Conservation (phyloP, 352 stramenopile species). For the Bremia lactucae region DNA sequence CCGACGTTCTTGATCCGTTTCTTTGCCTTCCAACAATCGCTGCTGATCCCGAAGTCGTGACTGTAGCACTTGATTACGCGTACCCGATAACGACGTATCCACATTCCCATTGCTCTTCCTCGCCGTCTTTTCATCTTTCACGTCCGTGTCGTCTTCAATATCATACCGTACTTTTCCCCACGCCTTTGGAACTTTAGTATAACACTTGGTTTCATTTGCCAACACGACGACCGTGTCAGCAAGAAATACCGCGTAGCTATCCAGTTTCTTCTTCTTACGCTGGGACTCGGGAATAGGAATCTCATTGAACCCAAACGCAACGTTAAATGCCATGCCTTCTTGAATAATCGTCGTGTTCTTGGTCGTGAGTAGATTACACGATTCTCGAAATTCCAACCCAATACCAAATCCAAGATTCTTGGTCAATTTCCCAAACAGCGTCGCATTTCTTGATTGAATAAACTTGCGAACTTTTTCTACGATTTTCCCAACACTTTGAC, state of each 20-base stretch:
- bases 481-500: slow-evolving; percentile 77
- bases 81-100: slow-evolving; percentile 60
- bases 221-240: slow-evolving; percentile 94
- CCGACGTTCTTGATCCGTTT: slow-evolving; percentile 81
- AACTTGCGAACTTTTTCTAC: slow-evolving; percentile 86
- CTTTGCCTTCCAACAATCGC: slow-evolving; percentile 78
- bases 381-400: slow-evolving; percentile 93
- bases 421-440: slow-evolving; percentile 83
- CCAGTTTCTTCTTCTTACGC: slow-evolving; percentile 81
- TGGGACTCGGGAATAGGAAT: slow-evolving; percentile 85
- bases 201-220: slow-evolving; percentile 90
- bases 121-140: slow-evolving; percentile 57
- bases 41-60: slow-evolving; percentile 81
- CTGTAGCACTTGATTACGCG: slow-evolving; percentile 77
- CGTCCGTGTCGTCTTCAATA: slow-evolving; percentile 88
- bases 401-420: slow-evolving; percentile 96
- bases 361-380: slow-evolving; percentile 82
- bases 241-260: slow-evolving; percentile 89
- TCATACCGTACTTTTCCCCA: slow-evolving; percentile 90
- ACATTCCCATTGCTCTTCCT: slow-evolving; percentile 47
- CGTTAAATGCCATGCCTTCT: slow-evolving; percentile 96
- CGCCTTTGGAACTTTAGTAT: slow-evolving; percentile 85
- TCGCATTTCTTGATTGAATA: slow-evolving; percentile 69
- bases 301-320: slow-evolving; percentile 92
- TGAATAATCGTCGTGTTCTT: slow-evolving; percentile 89